Conservation (phyloP, 805 yeast species). For the Candida vartiovaarae region DNA sequence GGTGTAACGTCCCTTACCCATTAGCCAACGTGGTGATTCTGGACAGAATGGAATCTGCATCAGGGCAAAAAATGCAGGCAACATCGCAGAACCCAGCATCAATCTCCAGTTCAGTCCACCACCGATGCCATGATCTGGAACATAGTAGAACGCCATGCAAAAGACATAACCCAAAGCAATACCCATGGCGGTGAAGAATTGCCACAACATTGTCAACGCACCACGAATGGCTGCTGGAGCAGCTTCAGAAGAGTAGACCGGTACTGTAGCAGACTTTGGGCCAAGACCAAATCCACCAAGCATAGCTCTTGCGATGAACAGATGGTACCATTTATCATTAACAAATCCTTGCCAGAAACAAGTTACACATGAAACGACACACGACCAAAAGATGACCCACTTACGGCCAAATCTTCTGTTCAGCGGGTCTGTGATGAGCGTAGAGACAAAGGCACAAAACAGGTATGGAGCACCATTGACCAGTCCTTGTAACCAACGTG, state of each 20-base stretch:
- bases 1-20: conserved; percentile 58
- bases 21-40: conserved; percentile 72
- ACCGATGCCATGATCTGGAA: conserved; percentile 30
- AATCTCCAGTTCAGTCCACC: conserved; percentile 58
- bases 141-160: conserved; percentile 53
- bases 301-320: conserved; percentile 58
- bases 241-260: conserved; percentile 64
- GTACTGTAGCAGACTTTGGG: conserved; percentile 70
- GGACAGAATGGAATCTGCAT: conserved; percentile 62
- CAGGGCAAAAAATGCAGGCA: conserved; percentile 57
- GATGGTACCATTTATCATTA: conserved; percentile 53
- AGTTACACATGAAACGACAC: conserved; percentile 50
- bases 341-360: conserved; percentile 66
- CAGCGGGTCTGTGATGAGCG: conserved; percentile 58
- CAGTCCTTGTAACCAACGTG: conserved; percentile 54
- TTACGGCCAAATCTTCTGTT: conserved; percentile 55
- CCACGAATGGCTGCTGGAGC: conserved; percentile 59
- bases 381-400: conserved; percentile 59
- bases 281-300: conserved; percentile 62
- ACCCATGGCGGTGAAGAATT: conserved; percentile 68
- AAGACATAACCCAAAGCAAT: conserved; percentile 66
- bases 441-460: conserved; percentile 51
- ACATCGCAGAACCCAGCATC: conserved; percentile 60
- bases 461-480: conserved; percentile 67
- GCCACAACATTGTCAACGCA: conserved; percentile 68